These are phyloP conservation scores for Sambucus nigra DNA, from an alignment of 129 eudicot species.

Conservation along the genomic window DNA sequence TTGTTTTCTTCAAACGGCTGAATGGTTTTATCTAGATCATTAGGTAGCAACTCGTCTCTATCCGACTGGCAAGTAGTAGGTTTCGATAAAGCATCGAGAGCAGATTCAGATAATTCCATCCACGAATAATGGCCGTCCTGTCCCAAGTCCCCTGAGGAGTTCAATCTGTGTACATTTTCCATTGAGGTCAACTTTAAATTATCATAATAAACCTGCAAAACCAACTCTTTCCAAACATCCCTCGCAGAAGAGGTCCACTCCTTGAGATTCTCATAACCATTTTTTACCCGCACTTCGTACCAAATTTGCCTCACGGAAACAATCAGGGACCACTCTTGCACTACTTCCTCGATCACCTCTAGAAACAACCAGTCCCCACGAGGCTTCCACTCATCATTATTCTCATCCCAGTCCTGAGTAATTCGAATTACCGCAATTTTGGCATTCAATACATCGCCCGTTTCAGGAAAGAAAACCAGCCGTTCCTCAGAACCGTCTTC, in stretches of 20 bases:
- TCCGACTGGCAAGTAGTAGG: slow-evolving; percentile 14
- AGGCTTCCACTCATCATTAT: slow-evolving; percentile 43
- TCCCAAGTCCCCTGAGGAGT: slow-evolving; percentile 13
- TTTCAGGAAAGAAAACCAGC: slow-evolving; percentile 68
- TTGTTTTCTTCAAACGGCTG: slow-evolving; percentile 8
- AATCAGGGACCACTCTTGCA: slow-evolving; percentile 34
- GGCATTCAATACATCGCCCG: slow-evolving; percentile 55
- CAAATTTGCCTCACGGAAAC: slow-evolving; percentile 73
- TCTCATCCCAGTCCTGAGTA: slow-evolving; percentile 73
- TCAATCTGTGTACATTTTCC: slow-evolving; percentile 24
- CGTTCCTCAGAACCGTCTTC: slow-evolving; percentile 36
- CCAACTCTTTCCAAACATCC: slow-evolving; percentile 44
- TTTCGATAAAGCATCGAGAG: slow-evolving; percentile 24
- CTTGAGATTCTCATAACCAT: slow-evolving; percentile 27
- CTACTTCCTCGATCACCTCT: slow-evolving; percentile 45
- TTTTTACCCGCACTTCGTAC: slow-evolving; percentile 60
- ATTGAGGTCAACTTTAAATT: slow-evolving; percentile 30
- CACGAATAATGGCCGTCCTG: slow-evolving; percentile 21
- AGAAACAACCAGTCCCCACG: slow-evolving; percentile 75
- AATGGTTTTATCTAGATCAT: slow-evolving; percentile 8
- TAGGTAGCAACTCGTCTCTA: slow-evolving; percentile 21
- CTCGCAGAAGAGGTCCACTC: slow-evolving; percentile 57
- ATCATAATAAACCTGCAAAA: slow-evolving; percentile 32
- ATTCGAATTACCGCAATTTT: slow-evolving; percentile 28
- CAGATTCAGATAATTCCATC: slow-evolving; percentile 13